Evolutionary conservation across 2,329 filamentous ascomycete species (phyloP).

Genomic region (Talaromyces sp.): DNA sequence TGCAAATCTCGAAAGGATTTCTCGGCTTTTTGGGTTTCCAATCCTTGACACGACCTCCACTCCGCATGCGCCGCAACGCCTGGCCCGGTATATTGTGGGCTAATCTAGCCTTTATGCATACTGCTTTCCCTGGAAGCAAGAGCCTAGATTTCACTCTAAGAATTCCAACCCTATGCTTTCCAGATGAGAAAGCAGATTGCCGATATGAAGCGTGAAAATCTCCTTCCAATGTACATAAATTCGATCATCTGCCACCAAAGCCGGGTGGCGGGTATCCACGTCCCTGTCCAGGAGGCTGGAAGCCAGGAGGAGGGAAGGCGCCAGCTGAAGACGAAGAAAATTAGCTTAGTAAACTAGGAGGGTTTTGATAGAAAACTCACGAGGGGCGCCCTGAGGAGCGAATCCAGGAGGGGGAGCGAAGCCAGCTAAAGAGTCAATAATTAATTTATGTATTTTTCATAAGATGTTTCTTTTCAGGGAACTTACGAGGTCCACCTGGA

Average conservation of each 20-base stretch:
- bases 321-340: conserved; percentile 45
- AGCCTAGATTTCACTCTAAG: conserved; percentile 9
- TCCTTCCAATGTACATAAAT: conserved; percentile 21
- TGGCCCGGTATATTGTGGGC: conserved; percentile 38
- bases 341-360: conserved; percentile 39
- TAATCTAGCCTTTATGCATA: conserved; percentile 30
- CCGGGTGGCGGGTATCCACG: conserved; percentile 57
- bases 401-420: conserved; percentile 54
- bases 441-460: not conserved
- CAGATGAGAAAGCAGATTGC: conserved; percentile 23
- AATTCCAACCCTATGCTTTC: conserved; percentile 15
- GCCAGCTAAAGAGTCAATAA: conserved; percentile 40
- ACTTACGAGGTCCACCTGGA: conserved; percentile 55
- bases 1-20: conserved; percentile 23
- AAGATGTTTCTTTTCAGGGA: conserved; percentile 23
- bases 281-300: conserved; percentile 67
- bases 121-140: conserved; percentile 20
- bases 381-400: conserved; percentile 47
- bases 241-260: conserved; percentile 48
- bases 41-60: conserved; percentile 36
- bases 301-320: conserved; percentile 66
- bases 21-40: conserved; percentile 28
- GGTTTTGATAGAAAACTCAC: too few species aligned
- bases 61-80: conserved; percentile 47
- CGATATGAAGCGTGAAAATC: conserved; percentile 27